phyloP scores from a whole-genome alignment of 495 filamentous ascomycete species.

The Letharia columbiana region DNA sequence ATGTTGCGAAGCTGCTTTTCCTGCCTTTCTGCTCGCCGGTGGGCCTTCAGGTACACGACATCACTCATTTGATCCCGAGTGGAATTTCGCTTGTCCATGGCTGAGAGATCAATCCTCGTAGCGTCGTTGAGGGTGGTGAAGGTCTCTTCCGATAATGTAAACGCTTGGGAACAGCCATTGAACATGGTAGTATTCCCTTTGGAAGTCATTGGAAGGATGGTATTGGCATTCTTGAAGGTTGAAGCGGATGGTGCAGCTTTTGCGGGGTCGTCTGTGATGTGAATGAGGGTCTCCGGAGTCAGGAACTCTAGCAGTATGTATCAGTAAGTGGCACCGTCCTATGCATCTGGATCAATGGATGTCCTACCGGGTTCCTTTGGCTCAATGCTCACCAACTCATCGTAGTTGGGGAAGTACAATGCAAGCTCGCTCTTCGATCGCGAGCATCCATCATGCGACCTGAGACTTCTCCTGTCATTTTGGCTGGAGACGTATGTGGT shows the following conservation, averaged over 20 bases:
- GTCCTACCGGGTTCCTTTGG: constrained; percentile 63
- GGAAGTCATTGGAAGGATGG: constrained; percentile 12
- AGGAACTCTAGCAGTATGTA: constrained; percentile 34
- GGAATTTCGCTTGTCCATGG: constrained; percentile 36
- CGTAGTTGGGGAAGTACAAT: constrained; percentile 82
- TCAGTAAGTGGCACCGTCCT: background rate
- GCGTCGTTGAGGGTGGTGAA: constrained; percentile 39
- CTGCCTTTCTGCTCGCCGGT: constrained; percentile 71
- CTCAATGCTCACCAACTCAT: constrained; percentile 78
- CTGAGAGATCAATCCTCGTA: constrained; percentile 47
- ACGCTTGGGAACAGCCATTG: constrained; percentile 18
- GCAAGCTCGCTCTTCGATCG: constrained; percentile 81
- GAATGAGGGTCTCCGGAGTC: constrained; percentile 36
- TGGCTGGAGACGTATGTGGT: constrained; percentile 8
- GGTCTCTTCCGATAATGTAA: constrained; percentile 26
- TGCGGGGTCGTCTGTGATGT: constrained; percentile 39
- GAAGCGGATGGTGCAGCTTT: constrained; percentile 26
- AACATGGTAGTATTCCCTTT: constrained; percentile 1
- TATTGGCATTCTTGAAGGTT: constrained; percentile 31
- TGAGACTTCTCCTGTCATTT: constrained; percentile 39
- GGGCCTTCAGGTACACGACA: constrained; percentile 54
- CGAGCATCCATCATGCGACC: constrained; percentile 43
- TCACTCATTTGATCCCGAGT: constrained; percentile 61
- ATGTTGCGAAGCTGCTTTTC: constrained; percentile 92
- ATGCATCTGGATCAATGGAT: background rate